phyloP scores from a whole-genome alignment of 2,329 filamentous ascomycete species.

The Fonsecaea monophora region DNA sequence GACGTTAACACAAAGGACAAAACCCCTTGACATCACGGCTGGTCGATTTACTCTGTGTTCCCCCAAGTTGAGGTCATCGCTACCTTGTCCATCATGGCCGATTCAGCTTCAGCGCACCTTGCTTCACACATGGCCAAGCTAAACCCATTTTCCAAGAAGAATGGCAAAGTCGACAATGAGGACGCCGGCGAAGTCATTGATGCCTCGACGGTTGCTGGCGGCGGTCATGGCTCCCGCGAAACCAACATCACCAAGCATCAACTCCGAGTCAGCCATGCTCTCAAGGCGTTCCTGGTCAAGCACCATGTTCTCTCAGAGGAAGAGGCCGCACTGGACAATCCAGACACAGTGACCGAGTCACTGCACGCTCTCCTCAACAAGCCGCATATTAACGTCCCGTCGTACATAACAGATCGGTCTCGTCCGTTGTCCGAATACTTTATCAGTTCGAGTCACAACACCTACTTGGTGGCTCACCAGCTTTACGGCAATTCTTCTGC shows the following conservation, averaged over 20 bases:
- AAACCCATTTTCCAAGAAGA: conserved; percentile 34
- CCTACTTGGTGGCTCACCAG: conserved; percentile 38
- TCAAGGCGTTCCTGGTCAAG: conserved; percentile 35
- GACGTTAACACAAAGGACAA: neutral
- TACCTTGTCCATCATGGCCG: neutral
- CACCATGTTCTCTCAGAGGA: conserved; percentile 33
- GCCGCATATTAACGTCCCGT: conserved; percentile 36
- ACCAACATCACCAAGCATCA: conserved; percentile 35
- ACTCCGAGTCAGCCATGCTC: conserved; percentile 34
- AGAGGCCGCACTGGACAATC: conserved; percentile 31
- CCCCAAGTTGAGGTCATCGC: neutral
- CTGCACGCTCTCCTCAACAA: conserved; percentile 33
- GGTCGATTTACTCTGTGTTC: neutral
- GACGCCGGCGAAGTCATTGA: conserved; percentile 38
- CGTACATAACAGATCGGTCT: conserved; percentile 34
- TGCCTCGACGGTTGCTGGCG: conserved; percentile 34
- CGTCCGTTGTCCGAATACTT: conserved; percentile 40
- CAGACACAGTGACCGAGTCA: conserved; percentile 23
- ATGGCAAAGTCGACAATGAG: conserved; percentile 34
- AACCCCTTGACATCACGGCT: neutral
- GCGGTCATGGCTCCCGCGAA: conserved; percentile 32
- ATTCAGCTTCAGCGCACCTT: conserved; percentile 9
- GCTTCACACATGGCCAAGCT: conserved; percentile 34
- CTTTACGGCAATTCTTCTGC: conserved; percentile 38
- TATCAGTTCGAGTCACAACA: conserved; percentile 40